Percentiles rank a stretch among this genome's conserved stretches.
Evolutionary conservation across 1,139 yeast genomes (phyloP).

Genomic region (Taphrina betulina): DNA sequence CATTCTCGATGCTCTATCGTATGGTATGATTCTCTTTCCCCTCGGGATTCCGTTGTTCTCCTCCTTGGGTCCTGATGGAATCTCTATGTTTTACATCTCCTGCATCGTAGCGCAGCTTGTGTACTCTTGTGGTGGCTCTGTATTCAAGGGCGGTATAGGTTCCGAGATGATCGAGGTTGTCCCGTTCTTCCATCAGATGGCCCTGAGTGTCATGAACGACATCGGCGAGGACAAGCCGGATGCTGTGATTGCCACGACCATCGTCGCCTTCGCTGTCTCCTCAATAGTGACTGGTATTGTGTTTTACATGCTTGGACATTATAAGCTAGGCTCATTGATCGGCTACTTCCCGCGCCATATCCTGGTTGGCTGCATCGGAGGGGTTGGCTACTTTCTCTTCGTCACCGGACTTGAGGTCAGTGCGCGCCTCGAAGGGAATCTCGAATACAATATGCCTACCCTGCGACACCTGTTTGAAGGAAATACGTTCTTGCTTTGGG

Average conservation of each 20-base stretch:
- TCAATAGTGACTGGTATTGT: slow-evolving; percentile 83
- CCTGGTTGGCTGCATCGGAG: slow-evolving; percentile 95
- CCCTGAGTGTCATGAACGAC: slow-evolving; percentile 61
- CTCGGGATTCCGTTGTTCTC: slow-evolving; percentile 75
- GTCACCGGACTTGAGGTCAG: slow-evolving; percentile 90
- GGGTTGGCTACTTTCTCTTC: slow-evolving; percentile 89
- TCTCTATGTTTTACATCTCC: slow-evolving; percentile 90
- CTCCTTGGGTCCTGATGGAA: slow-evolving; percentile 78
- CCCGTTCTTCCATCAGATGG: slow-evolving; percentile 96
- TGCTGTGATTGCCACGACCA: slow-evolving; percentile 78
- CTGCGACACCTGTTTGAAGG: slow-evolving; percentile 43
- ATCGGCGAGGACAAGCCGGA: slow-evolving; percentile 57
- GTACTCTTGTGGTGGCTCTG: slow-evolving; percentile 85
- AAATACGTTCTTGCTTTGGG: slow-evolving; percentile 62
- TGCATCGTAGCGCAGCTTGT: slow-evolving; percentile 84
- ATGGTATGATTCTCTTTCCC: slow-evolving; percentile 97
- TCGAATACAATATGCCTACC: slow-evolving; percentile 62
- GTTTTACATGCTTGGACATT: slow-evolving; percentile 72
- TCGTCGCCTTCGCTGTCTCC: slow-evolving; percentile 78
- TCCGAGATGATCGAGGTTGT: slow-evolving; percentile 98
- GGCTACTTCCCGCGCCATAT: slow-evolving; percentile 97
- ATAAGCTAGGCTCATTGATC: slow-evolving; percentile 76
- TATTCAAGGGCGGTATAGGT: slow-evolving; percentile 85
- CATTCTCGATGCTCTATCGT: slow-evolving; percentile 87
- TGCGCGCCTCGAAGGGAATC: slow-evolving; percentile 71